These are phyloP conservation scores for Phytophthora constricta DNA, from an alignment of 352 stramenopile species.

Conservation along the genomic window DNA sequence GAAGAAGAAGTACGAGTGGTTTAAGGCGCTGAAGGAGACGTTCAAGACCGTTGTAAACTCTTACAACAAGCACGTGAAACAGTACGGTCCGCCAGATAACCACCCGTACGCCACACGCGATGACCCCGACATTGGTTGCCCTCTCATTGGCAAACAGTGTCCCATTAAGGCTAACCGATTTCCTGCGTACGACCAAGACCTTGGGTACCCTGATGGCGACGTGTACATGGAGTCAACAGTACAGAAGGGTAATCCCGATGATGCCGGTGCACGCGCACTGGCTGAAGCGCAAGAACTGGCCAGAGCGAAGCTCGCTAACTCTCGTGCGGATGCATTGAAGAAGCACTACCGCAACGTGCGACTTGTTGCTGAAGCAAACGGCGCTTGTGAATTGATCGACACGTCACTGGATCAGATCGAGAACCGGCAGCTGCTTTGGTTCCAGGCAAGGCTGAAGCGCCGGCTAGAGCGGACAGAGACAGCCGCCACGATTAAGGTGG, in stretches of 20 bases:
- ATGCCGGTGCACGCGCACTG: constrained; percentile 71
- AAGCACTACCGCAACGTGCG: constrained; percentile 90
- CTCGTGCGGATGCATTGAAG: constrained; percentile 78
- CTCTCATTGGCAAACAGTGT: constrained; percentile 92
- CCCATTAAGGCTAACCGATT: constrained; percentile 87
- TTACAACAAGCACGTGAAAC: constrained; percentile 90
- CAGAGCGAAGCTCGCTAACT: constrained; percentile 72
- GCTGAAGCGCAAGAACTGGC: constrained; percentile 72
- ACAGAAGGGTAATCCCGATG: constrained; percentile 71
- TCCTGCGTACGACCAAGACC: constrained; percentile 78
- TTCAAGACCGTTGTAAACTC: constrained; percentile 93
- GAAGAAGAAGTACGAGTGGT: constrained; percentile 93
- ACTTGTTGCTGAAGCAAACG: constrained; percentile 82
- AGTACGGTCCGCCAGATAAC: constrained; percentile 91
- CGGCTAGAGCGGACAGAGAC: constrained; percentile 76
- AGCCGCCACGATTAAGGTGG: constrained; percentile 87
- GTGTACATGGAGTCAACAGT: constrained; percentile 81
- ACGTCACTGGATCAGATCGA: constrained; percentile 80
- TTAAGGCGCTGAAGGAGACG: constrained; percentile 92
- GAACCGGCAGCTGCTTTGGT: constrained; percentile 73
- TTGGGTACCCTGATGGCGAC: constrained; percentile 83
- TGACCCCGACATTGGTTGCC: constrained; percentile 82
- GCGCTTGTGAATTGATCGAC: constrained; percentile 78
- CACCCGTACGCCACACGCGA: constrained; percentile 89
- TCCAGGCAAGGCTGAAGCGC: constrained; percentile 78